Evolutionary conservation across 2,329 filamentous ascomycete species (phyloP).

Genomic region (Thelonectria rubi): DNA sequence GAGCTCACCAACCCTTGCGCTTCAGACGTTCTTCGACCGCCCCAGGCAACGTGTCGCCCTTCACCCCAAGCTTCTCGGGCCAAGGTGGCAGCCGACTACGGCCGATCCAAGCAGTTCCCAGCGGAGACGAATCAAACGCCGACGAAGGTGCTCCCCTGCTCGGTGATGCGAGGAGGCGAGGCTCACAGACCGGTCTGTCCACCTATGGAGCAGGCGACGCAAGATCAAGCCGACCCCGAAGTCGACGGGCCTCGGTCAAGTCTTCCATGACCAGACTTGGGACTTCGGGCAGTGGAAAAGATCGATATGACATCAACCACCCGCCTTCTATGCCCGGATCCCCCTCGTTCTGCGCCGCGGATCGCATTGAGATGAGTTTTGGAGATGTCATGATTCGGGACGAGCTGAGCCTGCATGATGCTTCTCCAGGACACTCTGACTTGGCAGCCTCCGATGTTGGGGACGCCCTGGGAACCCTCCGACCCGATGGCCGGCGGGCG

Average conservation of each 20-base stretch:
- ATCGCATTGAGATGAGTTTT: slow-evolving; percentile 65
- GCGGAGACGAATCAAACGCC: slow-evolving; percentile 58
- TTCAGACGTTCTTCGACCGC: slow-evolving; percentile 68
- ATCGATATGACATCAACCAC: slow-evolving; percentile 72
- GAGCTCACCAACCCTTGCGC: slow-evolving; percentile 69
- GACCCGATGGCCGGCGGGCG: slow-evolving; percentile 55
- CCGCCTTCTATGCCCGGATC: slow-evolving; percentile 74
- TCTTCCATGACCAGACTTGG: slow-evolving; percentile 59
- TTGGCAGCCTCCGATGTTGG: slow-evolving; percentile 44
- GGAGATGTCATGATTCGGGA: slow-evolving; percentile 77
- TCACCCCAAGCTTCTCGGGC: slow-evolving; percentile 44
- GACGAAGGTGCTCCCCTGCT: slow-evolving; percentile 67
- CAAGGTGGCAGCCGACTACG: slow-evolving; percentile 48
- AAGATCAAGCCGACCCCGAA: slow-evolving; percentile 47
- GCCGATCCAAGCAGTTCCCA: slow-evolving; percentile 48
- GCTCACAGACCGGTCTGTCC: slow-evolving; percentile 38
- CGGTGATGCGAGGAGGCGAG: slow-evolving; percentile 46
- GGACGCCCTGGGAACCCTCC: slow-evolving; percentile 39
- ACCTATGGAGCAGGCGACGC: slow-evolving; percentile 57
- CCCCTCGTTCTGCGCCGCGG: slow-evolving; percentile 60
- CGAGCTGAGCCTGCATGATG: slow-evolving; percentile 59
- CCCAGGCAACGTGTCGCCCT: slow-evolving; percentile 47
- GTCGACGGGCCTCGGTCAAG: slow-evolving; percentile 59
- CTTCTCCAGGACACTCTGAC: slow-evolving; percentile 43
- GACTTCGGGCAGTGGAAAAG: slow-evolving; percentile 47